These are phyloP conservation scores for Cinnamomum micranthum DNA, from an alignment of 164 flowering plant genomes.

Conservation along the genomic window DNA sequence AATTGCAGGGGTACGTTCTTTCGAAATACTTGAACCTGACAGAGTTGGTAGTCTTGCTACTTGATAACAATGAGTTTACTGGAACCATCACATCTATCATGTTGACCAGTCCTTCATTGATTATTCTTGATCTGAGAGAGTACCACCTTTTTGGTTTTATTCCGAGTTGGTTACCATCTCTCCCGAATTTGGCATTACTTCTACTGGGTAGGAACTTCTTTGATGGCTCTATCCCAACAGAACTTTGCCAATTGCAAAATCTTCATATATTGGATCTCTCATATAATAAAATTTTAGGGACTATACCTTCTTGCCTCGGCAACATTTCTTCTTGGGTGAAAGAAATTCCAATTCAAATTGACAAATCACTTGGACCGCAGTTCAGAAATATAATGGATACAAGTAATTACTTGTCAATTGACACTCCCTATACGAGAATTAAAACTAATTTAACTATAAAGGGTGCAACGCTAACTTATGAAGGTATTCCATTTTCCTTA, in stretches of 20 bases:
- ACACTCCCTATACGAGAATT: no score
- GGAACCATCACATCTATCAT: background rate
- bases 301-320: conserved; percentile 2
- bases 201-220: background rate
- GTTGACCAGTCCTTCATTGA: background rate
- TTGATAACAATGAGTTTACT: background rate
- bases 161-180: background rate
- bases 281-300: background rate
- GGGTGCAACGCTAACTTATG: background rate
- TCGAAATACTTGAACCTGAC: background rate
- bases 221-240: background rate
- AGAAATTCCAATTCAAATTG: background rate
- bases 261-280: background rate
- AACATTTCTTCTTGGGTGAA: background rate
- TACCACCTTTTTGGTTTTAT: background rate
- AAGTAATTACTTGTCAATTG: rapidly evolving
- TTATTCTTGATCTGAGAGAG: background rate
- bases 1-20: background rate
- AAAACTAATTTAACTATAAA: background rate
- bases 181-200: background rate
- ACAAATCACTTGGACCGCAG: no score
- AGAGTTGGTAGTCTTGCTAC: background rate
- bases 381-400: background rate
- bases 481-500: background rate
- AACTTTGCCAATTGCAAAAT: background rate